phyloP scores from a whole-genome alignment of 257 asterid species.

The Solanum rostratum region DNA sequence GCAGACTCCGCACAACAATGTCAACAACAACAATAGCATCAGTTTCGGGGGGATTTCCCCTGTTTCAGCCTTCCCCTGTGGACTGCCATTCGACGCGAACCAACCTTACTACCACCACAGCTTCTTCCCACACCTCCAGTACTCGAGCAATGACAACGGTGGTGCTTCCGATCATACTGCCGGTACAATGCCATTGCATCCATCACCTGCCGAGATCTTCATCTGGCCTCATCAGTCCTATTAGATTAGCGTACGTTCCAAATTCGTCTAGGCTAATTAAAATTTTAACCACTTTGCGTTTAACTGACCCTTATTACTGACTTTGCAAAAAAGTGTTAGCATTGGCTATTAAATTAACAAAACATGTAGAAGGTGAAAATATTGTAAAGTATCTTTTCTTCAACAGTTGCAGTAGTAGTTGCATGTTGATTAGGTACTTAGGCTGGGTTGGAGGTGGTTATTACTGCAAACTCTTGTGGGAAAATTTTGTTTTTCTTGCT shows the following conservation, averaged over 20 bases:
- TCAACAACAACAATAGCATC: slow-evolving; percentile 24
- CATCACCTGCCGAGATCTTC: slow-evolving; percentile 50
- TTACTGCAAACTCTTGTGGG: slow-evolving; percentile 25
- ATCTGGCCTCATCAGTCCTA: slow-evolving; percentile 86
- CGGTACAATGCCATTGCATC: slow-evolving; percentile 29
- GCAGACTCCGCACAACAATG: slow-evolving; percentile 27
- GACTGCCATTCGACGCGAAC: slow-evolving; percentile 47
- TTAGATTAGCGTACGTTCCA: slow-evolving; percentile 8
- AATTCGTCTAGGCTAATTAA: slow-evolving; percentile 6
- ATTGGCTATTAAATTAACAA: not conserved
- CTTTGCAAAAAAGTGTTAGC: not conserved
- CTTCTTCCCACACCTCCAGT: slow-evolving; percentile 48
- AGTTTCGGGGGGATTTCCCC: slow-evolving; percentile 52
- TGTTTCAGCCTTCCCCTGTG: slow-evolving; percentile 37
- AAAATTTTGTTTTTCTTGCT: slow-evolving; percentile 42
- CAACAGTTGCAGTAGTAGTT: slow-evolving; percentile 7
- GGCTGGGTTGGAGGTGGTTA: not conserved
- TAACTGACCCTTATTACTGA: not conserved
- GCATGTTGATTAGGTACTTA: not conserved
- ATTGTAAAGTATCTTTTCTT: slow-evolving; percentile 29
- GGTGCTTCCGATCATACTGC: slow-evolving; percentile 8
- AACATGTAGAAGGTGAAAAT: slow-evolving; percentile 8
- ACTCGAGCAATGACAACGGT: slow-evolving; percentile 4
- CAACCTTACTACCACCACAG: slow-evolving; percentile 28
- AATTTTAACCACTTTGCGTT: not conserved